Percentiles rank a stretch among this genome's conserved stretches.
phyloP scores from a whole-genome alignment of 2,329 filamentous ascomycete genomes.

The Neoscytalidium dimidiatum region DNA sequence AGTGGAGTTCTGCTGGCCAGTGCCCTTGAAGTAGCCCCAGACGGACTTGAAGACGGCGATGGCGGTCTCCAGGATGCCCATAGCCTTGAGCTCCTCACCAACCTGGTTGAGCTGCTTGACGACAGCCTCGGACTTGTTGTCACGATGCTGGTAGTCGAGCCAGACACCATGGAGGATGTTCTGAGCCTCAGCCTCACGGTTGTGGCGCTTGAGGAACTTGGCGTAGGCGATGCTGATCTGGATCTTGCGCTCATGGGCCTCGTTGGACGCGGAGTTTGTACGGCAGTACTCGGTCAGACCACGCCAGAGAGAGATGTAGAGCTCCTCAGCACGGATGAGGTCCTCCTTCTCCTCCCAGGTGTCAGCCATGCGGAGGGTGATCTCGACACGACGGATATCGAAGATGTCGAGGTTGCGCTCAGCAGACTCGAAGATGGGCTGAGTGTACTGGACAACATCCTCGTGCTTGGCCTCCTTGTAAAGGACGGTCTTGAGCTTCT shows the following conservation, averaged over 20 bases:
- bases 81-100: slow-evolving; percentile 19
- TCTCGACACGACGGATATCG: slow-evolving; percentile 20
- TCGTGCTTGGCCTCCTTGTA: slow-evolving; percentile 20
- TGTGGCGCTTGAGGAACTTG: slow-evolving; percentile 17
- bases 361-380: slow-evolving; percentile 18
- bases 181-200: slow-evolving; percentile 15
- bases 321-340: slow-evolving; percentile 28
- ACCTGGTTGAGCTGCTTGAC: slow-evolving; percentile 20
- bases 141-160: slow-evolving; percentile 21
- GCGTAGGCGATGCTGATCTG: slow-evolving; percentile 19
- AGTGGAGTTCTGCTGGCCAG: slow-evolving; percentile 28
- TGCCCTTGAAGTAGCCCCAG: slow-evolving; percentile 30
- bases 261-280: slow-evolving; percentile 1
- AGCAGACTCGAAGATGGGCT: slow-evolving; percentile 19
- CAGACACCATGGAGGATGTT: slow-evolving; percentile 20
- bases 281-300: slow-evolving; percentile 20
- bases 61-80: slow-evolving; percentile 20
- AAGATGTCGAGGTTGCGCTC: slow-evolving; percentile 20
- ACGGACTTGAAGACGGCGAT: slow-evolving; percentile 21
- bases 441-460: slow-evolving; percentile 19
- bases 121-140: slow-evolving; percentile 19
- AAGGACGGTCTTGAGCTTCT: slow-evolving; percentile 27
- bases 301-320: slow-evolving; percentile 23
- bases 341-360: slow-evolving; percentile 29
- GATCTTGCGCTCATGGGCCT: slow-evolving; percentile 19